Evolutionary conservation across 371 early-diverging fungal genomes (phyloP), one percentile per base, ranked within the genome.

Genomic region (Mortierella sp.): DNA sequence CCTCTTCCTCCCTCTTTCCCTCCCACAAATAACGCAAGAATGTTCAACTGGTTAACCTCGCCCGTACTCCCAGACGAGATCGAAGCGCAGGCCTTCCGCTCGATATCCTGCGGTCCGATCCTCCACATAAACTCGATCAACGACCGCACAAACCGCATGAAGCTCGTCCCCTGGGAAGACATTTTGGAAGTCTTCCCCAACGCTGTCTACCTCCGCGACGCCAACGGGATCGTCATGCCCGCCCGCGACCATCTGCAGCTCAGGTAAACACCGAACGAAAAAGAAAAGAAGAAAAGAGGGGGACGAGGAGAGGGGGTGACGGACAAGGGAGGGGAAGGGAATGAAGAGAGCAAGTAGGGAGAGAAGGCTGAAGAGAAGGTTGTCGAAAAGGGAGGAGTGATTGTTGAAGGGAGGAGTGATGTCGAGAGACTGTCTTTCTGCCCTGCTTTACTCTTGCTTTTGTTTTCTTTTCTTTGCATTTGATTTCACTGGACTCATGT

Each of bases 81-180:
- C 67, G 77, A 77, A 37, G 63, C 68, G 2, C 77, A 77, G 26
- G 66, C 71, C 14, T 77, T 71, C 34, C 77, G 66, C n/a, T 61
- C 71, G 24, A 71, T 77, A 26, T 53, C 77, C 2, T 63, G 77
- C 11, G 68, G 71, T 7, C 77, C 77, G n/a, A 67, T 63, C 10
- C 37, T 71, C 16, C 29, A 50, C 26, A 52, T 77, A 10, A 58
- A 52, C 26, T 61, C 71, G 34, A 55, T 77, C 68, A 71, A 77
- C 14, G 77, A 77, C 43, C 45, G 71, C 26, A 67, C 71, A 1
- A 34, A 77, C 24, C 44, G 52, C 2, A 61, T 77, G 67, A 71
- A 77, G 16, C 64, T 77, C 26, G 48, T 77, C 24, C 77, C 77
- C 6, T 77, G 77, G 77, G 77, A 77, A 52, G 71, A 77, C 24